A percentile compares a stretch with the other conserved stretches of the same genome.
Evolutionary conservation across 805 yeast genomes (phyloP).

Genomic region (Vanderwaltozyma yarrowii): DNA sequence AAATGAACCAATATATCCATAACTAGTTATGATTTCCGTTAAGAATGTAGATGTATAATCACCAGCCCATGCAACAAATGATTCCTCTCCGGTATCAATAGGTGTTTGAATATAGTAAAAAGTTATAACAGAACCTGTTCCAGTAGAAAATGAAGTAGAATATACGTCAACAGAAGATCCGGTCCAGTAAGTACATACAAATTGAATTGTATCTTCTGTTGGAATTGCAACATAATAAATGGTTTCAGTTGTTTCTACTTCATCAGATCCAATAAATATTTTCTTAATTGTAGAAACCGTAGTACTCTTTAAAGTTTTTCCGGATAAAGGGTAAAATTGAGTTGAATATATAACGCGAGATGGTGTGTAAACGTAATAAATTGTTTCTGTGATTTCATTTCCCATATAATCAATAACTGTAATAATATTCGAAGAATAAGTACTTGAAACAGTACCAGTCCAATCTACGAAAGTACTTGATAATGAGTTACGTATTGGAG

Average conservation of each 20-base stretch:
- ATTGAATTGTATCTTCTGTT: not conserved
- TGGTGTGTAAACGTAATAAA: slow-evolving; percentile 1
- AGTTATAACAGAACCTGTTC: too few relatives aligned
- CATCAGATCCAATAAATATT: not conserved
- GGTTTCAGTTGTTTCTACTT: not conserved
- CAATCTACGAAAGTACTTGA: not conserved
- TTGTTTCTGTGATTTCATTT: not conserved
- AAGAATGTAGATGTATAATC: not conserved
- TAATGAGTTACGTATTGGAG: not conserved
- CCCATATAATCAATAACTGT: slow-evolving; percentile 6
- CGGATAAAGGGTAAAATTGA: not conserved
- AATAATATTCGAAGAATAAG: slow-evolving; percentile 3
- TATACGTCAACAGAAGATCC: not conserved
- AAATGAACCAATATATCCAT: not conserved
- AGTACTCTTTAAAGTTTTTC: not conserved
- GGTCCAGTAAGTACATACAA: not conserved
- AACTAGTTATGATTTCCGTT: not conserved
- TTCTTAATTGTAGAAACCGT: not conserved
- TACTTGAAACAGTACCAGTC: not conserved
- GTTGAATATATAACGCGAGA: not conserved
- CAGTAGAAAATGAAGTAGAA: not conserved
- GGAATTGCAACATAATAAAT: slow-evolving; percentile 1
- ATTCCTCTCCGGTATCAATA: not conserved
- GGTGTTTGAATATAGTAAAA: not conserved
- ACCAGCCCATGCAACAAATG: slow-evolving; percentile 1